These are phyloP conservation scores for Hepatocystis sp. DNA, from an alignment of 169 alveolate species.

Conservation along the genomic window DNA sequence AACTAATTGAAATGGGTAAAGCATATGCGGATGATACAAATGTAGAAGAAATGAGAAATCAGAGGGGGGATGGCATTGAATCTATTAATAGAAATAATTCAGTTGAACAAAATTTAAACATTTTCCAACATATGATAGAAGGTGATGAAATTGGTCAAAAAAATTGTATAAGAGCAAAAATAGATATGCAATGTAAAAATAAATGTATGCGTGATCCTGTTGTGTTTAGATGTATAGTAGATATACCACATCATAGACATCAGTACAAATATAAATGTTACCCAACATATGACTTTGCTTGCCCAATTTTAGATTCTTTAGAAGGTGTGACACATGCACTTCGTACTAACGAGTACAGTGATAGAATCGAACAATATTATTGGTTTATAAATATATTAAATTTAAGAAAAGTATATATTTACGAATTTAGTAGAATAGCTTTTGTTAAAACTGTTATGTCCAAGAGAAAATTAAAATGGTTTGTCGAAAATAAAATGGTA, in stretches of 20 bases:
- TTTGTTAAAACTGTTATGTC: conserved; percentile 96
- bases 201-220: conserved; percentile 99
- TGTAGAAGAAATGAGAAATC: conserved; percentile 96
- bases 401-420: conserved; percentile 92
- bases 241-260: conserved; percentile 94
- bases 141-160: conserved; percentile 92
- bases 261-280: conserved; percentile 96
- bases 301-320: conserved; percentile 98
- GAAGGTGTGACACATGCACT: conserved; percentile 99
- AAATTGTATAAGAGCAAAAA: conserved; percentile 98
- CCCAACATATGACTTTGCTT: conserved; percentile 99
- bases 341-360: conserved; percentile 98
- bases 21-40: conserved; percentile 99
- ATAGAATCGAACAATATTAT: conserved; percentile 95
- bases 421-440: conserved; percentile 96
- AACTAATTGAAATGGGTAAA: conserved; percentile 88
- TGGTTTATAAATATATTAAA: conserved; percentile 93
- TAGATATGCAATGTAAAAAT: conserved; percentile 94
- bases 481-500: conserved; percentile 94
- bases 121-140: conserved; percentile 92
- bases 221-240: conserved; percentile 94
- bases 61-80: conserved; percentile 96
- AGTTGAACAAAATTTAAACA: conserved; percentile 93
- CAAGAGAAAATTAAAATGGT: conserved; percentile 97
- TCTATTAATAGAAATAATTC: conserved; percentile 88